These are phyloP conservation scores for Pichia sp. DNA, from an alignment of 1,139 yeast species.

Conservation along the genomic window DNA sequence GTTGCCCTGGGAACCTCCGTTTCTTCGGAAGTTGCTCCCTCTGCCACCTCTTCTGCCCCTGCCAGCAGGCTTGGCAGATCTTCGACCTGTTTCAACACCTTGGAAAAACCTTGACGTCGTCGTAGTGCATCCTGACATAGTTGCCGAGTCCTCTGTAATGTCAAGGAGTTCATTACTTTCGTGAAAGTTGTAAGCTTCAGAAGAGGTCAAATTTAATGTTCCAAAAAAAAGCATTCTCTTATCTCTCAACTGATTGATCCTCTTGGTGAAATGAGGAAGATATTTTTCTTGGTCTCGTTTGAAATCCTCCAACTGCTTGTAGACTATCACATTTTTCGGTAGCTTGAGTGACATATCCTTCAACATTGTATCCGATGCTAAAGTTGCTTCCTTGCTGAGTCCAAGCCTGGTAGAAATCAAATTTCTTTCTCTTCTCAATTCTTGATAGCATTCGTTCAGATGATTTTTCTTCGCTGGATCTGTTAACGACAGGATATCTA, in stretches of 20 bases:
- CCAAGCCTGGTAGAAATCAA: constrained; percentile 42
- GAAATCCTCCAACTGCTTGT: constrained; percentile 40
- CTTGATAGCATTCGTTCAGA: constrained; percentile 38
- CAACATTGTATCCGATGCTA: constrained; percentile 47
- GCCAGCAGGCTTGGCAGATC: neutral
- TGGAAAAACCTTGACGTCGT: constrained; percentile 7
- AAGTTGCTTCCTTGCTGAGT: constrained; percentile 37
- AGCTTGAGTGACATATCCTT: constrained; percentile 52
- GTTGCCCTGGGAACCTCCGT: neutral
- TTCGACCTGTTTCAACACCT: neutral
- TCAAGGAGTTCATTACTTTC: constrained; percentile 3
- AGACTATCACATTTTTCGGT: constrained; percentile 54
- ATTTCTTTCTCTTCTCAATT: constrained; percentile 43
- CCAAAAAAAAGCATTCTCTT: constrained; percentile 16
- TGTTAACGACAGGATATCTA: constrained; percentile 9
- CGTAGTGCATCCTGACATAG: neutral
- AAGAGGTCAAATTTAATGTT: constrained; percentile 1
- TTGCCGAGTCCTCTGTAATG: constrained; percentile 3
- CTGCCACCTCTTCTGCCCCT: neutral
- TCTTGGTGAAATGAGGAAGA: constrained; percentile 45
- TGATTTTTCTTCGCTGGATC: constrained; percentile 29
- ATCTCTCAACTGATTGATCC: constrained; percentile 36
- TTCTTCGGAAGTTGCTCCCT: neutral
- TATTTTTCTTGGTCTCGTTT: constrained; percentile 38
- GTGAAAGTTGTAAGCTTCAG: neutral